Evolutionary conservation across 2,329 filamentous ascomycete genomes (phyloP).

Genomic region (Pseudocercospora pini-densiflorae): DNA sequence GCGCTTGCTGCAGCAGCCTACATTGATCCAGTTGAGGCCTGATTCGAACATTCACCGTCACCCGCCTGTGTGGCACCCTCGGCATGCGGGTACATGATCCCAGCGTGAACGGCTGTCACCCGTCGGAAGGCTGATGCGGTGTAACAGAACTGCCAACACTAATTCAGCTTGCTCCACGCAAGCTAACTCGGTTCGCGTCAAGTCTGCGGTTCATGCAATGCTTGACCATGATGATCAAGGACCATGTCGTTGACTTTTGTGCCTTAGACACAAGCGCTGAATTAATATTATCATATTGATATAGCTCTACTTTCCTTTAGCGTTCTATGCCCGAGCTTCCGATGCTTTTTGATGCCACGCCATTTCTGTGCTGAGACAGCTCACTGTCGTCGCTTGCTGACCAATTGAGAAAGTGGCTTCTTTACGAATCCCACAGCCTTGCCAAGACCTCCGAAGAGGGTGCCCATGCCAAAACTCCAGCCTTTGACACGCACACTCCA

Average conservation of each 20-base stretch:
- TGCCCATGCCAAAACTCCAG: conserved; percentile 72
- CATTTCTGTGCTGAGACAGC: not conserved
- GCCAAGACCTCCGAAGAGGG: conserved; percentile 57
- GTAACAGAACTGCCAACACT: conserved; percentile 16
- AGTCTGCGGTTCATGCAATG: not conserved
- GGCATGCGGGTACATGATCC: conserved; percentile 12
- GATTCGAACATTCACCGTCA: conserved; percentile 9
- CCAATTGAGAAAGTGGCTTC: conserved; percentile 36
- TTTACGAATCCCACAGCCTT: conserved; percentile 46
- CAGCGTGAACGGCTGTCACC: conserved; percentile 14
- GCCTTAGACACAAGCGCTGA: not conserved
- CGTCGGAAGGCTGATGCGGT: conserved; percentile 14
- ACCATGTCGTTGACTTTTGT: not conserved
- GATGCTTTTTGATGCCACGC: not conserved
- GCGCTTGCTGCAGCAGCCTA: not conserved
- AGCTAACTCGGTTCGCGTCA: not conserved
- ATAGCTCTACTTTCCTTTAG: not conserved
- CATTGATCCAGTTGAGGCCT: not conserved
- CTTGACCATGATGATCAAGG: not conserved
- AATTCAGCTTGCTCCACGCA: conserved; percentile 3
- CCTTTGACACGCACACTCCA: conserved; percentile 72
- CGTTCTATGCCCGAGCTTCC: not conserved
- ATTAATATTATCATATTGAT: not conserved
- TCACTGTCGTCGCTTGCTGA: conserved; percentile 28
- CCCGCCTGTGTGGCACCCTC: conserved; percentile 15